phyloP scores from a whole-genome alignment of 352 stramenopile genomes.

The Elongisporangium undulatum region DNA sequence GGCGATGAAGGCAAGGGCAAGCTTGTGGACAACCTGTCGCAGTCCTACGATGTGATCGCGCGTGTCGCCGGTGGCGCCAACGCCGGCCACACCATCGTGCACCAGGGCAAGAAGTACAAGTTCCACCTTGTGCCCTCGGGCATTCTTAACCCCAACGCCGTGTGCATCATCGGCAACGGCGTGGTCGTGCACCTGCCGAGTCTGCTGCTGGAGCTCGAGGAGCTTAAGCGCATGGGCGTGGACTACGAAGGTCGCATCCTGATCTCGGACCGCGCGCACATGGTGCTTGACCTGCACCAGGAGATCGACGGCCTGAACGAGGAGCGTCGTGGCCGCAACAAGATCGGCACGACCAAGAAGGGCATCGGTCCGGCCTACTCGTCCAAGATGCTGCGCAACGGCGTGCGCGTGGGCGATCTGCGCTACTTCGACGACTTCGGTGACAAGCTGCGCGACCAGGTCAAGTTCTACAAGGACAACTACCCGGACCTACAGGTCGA shows the following conservation, averaged over 20 bases:
- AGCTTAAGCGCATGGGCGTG: slow-evolving; percentile 87
- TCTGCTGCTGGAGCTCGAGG: slow-evolving; percentile 94
- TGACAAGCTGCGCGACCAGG: slow-evolving; percentile 89
- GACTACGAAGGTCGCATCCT: slow-evolving; percentile 93
- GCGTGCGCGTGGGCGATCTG: slow-evolving; percentile 96
- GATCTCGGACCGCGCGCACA: slow-evolving; percentile 96
- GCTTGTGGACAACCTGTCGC: slow-evolving; percentile 92
- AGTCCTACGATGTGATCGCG: slow-evolving; percentile 96
- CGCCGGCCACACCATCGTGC: slow-evolving; percentile 99
- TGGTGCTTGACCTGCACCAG: slow-evolving; percentile 99
- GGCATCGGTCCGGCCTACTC: slow-evolving; percentile 98
- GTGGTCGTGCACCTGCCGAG: slow-evolving; percentile 97
- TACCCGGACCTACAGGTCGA: slow-evolving; percentile 80
- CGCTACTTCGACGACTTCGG: slow-evolving; percentile 87
- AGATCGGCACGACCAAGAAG: slow-evolving; percentile 99
- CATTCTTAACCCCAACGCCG: slow-evolving; percentile 94
- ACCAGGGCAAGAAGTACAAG: slow-evolving; percentile 98
- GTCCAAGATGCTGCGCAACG: slow-evolving; percentile 98
- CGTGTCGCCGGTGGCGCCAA: slow-evolving; percentile 97
- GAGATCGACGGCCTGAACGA: slow-evolving; percentile 86
- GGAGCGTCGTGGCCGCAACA: slow-evolving; percentile 89
- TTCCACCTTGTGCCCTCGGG: slow-evolving; percentile 99
- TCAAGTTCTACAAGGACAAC: slow-evolving; percentile 90
- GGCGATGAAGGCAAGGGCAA: slow-evolving; percentile 99
- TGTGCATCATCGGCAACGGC: slow-evolving; percentile 98